These are phyloP conservation scores for Kodamaea restingae DNA, from an alignment of 805 yeast species.

Conservation along the genomic window DNA sequence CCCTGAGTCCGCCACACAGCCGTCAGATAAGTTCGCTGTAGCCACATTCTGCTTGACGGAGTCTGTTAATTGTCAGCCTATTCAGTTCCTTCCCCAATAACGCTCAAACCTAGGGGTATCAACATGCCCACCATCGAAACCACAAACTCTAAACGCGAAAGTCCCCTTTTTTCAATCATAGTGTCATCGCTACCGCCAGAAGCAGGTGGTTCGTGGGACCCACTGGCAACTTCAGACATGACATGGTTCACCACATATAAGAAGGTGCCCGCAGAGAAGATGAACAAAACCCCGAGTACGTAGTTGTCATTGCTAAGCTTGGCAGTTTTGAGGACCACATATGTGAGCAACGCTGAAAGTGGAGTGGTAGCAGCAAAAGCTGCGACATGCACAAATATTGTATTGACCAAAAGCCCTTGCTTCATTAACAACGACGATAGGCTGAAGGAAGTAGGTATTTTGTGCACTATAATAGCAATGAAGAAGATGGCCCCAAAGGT, in stretches of 20 bases:
- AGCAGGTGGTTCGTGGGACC: constrained; percentile 1
- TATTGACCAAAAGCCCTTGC: constrained; percentile 26
- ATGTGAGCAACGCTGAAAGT: constrained; percentile 51
- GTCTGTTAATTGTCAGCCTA: not conserved
- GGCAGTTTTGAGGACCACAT: constrained; percentile 30
- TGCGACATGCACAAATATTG: constrained; percentile 44
- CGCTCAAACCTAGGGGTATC: constrained; percentile 25
- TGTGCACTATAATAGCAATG: constrained; percentile 62
- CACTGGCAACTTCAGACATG: constrained; percentile 33
- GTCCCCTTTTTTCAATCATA: constrained; percentile 2
- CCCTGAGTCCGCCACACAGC: too few relatives aligned
- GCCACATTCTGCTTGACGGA: too few relatives aligned
- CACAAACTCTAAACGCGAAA: constrained; percentile 14
- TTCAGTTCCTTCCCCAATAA: constrained; percentile 15
- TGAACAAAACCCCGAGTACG: constrained; percentile 51
- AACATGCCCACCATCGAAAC: constrained; percentile 22
- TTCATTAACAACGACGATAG: constrained; percentile 51
- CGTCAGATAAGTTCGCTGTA: too few relatives aligned
- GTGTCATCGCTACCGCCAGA: constrained; percentile 7
- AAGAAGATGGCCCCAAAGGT: constrained; percentile 46
- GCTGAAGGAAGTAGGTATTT: constrained; percentile 72
- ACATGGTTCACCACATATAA: constrained; percentile 67
- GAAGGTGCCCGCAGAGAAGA: constrained; percentile 71
- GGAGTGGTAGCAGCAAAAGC: constrained; percentile 63
- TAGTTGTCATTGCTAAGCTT: constrained; percentile 25